phyloP scores from a whole-genome alignment of 164 flowering plant genomes.

The Aristolochia californica region DNA sequence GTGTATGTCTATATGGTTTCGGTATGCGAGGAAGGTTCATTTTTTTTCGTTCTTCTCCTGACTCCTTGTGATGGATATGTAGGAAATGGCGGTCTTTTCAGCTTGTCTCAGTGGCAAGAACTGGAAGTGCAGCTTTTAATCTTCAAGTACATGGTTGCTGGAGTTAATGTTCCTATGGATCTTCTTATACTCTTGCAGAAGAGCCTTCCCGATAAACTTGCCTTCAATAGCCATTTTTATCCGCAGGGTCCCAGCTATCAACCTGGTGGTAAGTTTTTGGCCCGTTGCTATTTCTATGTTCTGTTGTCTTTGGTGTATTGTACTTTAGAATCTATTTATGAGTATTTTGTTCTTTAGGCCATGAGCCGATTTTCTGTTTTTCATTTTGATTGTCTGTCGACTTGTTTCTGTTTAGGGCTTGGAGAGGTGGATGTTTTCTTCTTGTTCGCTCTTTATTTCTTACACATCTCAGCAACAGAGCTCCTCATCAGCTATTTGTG shows the following conservation, averaged over 20 bases:
- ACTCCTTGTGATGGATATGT: background rate
- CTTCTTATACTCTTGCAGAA: slow-evolving; percentile 66
- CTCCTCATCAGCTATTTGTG: too few relatives aligned
- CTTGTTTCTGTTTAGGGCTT: too few relatives aligned
- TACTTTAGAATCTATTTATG: background rate
- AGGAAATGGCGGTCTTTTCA: slow-evolving; percentile 7
- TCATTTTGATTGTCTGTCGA: too few relatives aligned
- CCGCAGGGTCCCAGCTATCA: slow-evolving; percentile 18
- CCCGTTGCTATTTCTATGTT: background rate
- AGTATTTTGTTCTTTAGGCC: background rate
- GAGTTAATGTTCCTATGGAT: slow-evolving; percentile 69
- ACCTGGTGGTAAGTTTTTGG: slow-evolving; percentile 36
- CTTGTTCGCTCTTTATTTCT: too few relatives aligned
- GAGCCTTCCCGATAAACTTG: slow-evolving; percentile 22
- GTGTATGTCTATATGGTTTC: background rate
- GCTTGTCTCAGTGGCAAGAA: slow-evolving; percentile 73
- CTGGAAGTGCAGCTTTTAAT: slow-evolving; percentile 87
- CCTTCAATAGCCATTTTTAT: slow-evolving; percentile 5
- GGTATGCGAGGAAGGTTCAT: background rate
- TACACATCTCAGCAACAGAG: too few relatives aligned
- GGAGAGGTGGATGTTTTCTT: too few relatives aligned
- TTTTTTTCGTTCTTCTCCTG: slow-evolving; percentile 4
- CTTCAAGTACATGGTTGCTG: slow-evolving; percentile 73
- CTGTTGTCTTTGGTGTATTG: background rate
- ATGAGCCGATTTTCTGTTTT: background rate